Conservation (phyloP, 139 green algal species). For the Pleodorina starrii region DNA sequence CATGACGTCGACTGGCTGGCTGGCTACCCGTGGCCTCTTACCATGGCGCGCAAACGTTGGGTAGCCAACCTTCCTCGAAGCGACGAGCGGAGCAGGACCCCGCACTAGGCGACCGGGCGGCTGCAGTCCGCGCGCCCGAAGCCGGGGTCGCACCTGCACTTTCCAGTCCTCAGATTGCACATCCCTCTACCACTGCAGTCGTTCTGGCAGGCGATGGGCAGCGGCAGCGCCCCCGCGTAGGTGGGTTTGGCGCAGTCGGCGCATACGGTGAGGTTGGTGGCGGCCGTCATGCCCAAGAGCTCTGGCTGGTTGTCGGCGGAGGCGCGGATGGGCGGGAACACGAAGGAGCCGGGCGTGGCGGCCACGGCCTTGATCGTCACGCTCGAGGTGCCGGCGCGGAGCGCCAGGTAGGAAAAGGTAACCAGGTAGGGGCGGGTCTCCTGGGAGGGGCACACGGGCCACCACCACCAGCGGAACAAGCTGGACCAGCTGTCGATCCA, state of each 20-base stretch:
- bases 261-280: slow-evolving; percentile 49
- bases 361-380: slow-evolving; percentile 71
- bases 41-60: too few species aligned
- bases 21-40: too few species aligned
- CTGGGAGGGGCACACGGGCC: slow-evolving; percentile 55
- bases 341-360: slow-evolving; percentile 68
- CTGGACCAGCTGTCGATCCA: background rate
- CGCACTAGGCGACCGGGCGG: background rate
- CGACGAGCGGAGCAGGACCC: too few species aligned
- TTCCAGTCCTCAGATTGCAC: slow-evolving; percentile 62
- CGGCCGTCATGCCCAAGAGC: slow-evolving; percentile 63
- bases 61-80: too few species aligned
- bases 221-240: background rate
- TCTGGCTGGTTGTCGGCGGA: slow-evolving; percentile 74
- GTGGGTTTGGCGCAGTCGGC: background rate
- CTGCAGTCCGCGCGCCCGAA: slow-evolving; percentile 49
- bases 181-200: slow-evolving; percentile 65
- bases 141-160: slow-evolving; percentile 58
- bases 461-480: slow-evolving; percentile 47
- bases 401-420: slow-evolving; percentile 56
- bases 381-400: slow-evolving; percentile 67
- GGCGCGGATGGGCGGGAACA: slow-evolving; percentile 69
- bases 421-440: slow-evolving; percentile 59
- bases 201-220: slow-evolving; percentile 48
- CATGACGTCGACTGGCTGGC: too few species aligned